Percentiles rank a stretch among this genome's conserved stretches.
These are phyloP conservation scores for Acer negundo DNA, from an alignment of 345 rosid genomes.

Conservation along the genomic window DNA sequence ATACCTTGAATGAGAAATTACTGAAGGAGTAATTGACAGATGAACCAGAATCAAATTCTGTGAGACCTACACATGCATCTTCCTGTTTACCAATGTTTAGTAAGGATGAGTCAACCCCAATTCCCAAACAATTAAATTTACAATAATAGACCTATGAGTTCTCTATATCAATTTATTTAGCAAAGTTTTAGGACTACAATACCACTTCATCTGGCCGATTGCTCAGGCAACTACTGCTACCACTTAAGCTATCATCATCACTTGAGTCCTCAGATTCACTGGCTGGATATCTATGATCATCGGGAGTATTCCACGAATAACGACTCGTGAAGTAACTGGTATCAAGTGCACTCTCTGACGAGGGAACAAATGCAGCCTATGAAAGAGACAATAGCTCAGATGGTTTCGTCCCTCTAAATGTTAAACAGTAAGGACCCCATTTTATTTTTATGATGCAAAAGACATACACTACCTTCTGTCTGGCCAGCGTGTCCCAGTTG, in stretches of 20 bases:
- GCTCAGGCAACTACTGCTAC: constrained; percentile 80
- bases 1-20: constrained; percentile 98
- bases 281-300: constrained; percentile 57
- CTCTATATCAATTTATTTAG: constrained; percentile 3
- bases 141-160: background rate
- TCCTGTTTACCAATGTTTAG: constrained; percentile 51
- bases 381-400: constrained; percentile 23
- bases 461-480: constrained; percentile 71
- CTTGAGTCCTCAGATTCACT: constrained; percentile 86
- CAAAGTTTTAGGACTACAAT: constrained; percentile 17
- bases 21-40: constrained; percentile 92
- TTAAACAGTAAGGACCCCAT: background rate
- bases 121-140: background rate
- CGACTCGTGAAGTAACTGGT: constrained; percentile 99
- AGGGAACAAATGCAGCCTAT: constrained; percentile 97
- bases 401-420: constrained; percentile 14
- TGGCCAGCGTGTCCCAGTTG: constrained; percentile 96
- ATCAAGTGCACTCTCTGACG: constrained; percentile 91
- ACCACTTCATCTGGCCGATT: constrained; percentile 94
- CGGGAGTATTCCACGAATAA: constrained; percentile 82
- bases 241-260: constrained; percentile 91
- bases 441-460: constrained; percentile 4
- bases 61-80: constrained; percentile 72
- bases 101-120: constrained; percentile 11
- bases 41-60: constrained; percentile 75